phyloP scores from a whole-genome alignment of 2,329 filamentous ascomycete genomes.

The Colletotrichum sp. region DNA sequence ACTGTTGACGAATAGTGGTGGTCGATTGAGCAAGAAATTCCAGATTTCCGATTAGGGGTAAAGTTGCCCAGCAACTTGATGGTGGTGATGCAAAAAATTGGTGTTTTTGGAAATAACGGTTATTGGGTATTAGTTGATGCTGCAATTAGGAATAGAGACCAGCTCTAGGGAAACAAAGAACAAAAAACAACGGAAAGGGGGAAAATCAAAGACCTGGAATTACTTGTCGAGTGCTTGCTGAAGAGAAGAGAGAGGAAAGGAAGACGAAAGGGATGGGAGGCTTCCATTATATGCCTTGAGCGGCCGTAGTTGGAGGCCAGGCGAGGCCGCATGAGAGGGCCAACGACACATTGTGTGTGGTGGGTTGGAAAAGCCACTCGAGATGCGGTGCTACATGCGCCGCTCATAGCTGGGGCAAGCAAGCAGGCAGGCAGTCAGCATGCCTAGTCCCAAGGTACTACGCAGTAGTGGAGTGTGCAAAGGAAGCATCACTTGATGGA shows the following conservation, averaged over 20 bases:
- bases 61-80: conserved; percentile 47
- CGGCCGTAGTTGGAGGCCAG: conserved; percentile 11
- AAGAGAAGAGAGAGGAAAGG: conserved; percentile 55
- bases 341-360: background rate
- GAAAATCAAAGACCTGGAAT: conserved; percentile 59
- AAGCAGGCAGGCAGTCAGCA: conserved; percentile 1
- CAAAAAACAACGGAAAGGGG: conserved; percentile 40
- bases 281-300: conserved; percentile 34
- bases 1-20: conserved; percentile 24
- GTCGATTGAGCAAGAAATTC: conserved; percentile 62
- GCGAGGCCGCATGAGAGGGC: conserved; percentile 5
- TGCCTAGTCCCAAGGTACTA: background rate
- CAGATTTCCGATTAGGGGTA: conserved; percentile 49
- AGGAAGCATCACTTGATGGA: conserved; percentile 13
- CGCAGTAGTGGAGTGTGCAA: conserved; percentile 6
- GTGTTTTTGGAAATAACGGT: conserved; percentile 19
- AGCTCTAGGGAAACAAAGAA: conserved; percentile 52
- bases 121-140: conserved; percentile 28
- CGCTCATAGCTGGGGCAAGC: conserved; percentile 11
- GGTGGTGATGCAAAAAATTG: conserved; percentile 11
- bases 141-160: conserved; percentile 52
- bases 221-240: conserved; percentile 68
- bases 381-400: conserved; percentile 16
- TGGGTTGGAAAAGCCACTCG: conserved; percentile 6
- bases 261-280: conserved; percentile 39